Evolutionary conservation across 768 basidiomycete genomes (phyloP).

Genomic region (Lactifluus hygrophoroides): DNA sequence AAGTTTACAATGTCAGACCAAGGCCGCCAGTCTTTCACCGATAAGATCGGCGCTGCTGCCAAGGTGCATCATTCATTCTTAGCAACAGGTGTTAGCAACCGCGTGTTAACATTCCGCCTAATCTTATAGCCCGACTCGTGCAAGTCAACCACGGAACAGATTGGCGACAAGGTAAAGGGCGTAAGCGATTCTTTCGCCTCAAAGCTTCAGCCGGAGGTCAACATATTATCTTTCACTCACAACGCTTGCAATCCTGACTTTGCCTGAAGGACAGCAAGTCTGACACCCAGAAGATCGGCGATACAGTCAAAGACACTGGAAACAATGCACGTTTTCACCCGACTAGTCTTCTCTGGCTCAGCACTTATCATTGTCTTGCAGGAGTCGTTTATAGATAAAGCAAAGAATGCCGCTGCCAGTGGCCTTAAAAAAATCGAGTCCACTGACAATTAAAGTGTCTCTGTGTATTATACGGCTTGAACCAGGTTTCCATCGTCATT

Average conservation of each 20-base stretch:
- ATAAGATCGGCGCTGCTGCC: conserved; percentile 28
- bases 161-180: neutral
- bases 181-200: neutral
- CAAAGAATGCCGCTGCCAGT: neutral
- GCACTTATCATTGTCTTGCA: neutral
- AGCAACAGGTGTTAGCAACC: neutral
- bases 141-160: neutral
- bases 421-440: too few relatives aligned
- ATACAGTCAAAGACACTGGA: neutral
- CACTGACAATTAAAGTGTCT: too few relatives aligned
- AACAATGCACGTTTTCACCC: neutral
- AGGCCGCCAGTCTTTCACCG: conserved; percentile 29
- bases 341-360: neutral
- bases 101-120: neutral
- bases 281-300: neutral
- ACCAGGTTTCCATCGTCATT: neutral
- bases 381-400: neutral
- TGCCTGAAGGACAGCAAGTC: neutral
- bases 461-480: neutral
- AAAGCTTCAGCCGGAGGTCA: neutral
- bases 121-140: neutral
- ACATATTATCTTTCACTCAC: neutral
- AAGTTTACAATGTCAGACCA: conserved; percentile 30
- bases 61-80: conserved; percentile 24
- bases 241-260: neutral